Conservation (phyloP, 2,329 filamentous ascomycete species). For the Stachybotrys echinatus region DNA sequence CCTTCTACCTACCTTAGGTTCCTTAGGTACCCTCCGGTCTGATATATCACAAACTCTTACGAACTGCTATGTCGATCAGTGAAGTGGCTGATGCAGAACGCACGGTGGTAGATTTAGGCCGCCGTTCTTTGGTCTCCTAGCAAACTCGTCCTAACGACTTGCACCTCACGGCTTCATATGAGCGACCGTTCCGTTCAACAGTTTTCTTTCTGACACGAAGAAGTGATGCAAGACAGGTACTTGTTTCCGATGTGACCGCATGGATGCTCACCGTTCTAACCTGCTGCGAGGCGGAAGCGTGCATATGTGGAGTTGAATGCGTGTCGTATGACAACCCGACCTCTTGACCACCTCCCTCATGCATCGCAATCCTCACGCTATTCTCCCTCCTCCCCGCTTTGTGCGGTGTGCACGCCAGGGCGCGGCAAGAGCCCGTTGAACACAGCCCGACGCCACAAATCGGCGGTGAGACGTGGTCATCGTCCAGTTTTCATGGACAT, state of each 20-base stretch:
- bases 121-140: too few relatives aligned
- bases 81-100: too few relatives aligned
- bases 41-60: too few relatives aligned
- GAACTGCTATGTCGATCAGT: too few relatives aligned
- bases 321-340: too few relatives aligned
- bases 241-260: neutral
- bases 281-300: neutral
- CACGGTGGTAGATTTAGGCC: too few relatives aligned
- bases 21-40: too few relatives aligned
- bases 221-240: neutral
- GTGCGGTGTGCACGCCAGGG: neutral
- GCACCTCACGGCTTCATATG: neutral
- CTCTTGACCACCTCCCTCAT: too few relatives aligned
- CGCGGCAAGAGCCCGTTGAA: neutral
- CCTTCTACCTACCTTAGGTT: too few relatives aligned
- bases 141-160: too few relatives aligned
- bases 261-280: neutral
- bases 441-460: neutral
- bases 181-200: neutral
- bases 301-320: neutral
- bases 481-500: neutral
- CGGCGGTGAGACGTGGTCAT: neutral
- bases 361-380: too few relatives aligned
- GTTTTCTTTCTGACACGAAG: neutral
- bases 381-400: neutral